Evolutionary conservation across 768 basidiomycete genomes (phyloP), one percentile per base, ranked within the genome.

Genomic region (Collybia sordida): DNA sequence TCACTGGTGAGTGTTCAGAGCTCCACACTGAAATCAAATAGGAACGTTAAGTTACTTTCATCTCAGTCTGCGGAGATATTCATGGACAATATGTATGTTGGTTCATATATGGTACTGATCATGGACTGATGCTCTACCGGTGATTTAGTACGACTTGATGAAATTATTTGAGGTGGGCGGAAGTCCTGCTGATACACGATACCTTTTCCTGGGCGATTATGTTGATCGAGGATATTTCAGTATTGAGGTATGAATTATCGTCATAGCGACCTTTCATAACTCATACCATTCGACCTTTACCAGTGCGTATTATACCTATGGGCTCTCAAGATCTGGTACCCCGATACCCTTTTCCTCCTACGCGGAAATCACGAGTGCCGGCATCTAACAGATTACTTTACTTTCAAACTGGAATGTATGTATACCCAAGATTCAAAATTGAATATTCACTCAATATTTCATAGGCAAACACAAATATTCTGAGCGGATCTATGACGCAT

Each of bases 241-340:
- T 60, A 92, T 94, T 57, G 93, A 94, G 78, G 92, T 89, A 45
- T 45, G 75, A 59, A 44, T 37, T 45, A 39, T 27, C 41, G 12
- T 36, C 41, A 22, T 21, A 36, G 11, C 21, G 28, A 24, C 36
- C 28, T 28, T 24, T 21, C 24, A 11, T 27, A 23, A 47, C 45
- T 17, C 49, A 58, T 57, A 49, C 53, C 50, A 42, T 31, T 41
- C 25, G 47, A 52, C 27, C 19, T 3, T 43, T 22, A 61, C 62
- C 67, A 98, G 95, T 98, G 96, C 65, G 96, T 98, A 17, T 74
- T 98, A 40, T 99, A 99, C 68, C 80, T 99, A 23, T 99, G 95
- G 95, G 82, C 93, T 2, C 78, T 99, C 68, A 99, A 99, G 77
- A 98, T 99, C 67, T 98, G 96, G 94, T 98, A 98, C 69, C 97